Evolutionary conservation across 306 rosid genomes (phyloP).

Genomic region (Argentina anserina): DNA sequence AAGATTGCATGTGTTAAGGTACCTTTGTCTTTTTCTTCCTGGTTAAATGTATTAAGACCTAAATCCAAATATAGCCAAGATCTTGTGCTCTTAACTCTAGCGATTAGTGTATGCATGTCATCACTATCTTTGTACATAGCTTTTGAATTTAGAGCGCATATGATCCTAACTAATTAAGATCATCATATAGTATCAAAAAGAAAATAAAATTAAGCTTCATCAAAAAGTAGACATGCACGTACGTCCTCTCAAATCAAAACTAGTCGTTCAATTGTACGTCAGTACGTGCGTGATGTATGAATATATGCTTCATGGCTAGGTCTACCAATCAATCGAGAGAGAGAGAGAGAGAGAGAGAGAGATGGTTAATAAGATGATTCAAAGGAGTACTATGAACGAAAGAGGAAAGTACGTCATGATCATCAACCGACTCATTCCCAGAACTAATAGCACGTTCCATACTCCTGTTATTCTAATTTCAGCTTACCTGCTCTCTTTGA

Average conservation of each 20-base stretch:
- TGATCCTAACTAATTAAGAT: not conserved
- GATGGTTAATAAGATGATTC: too few species aligned
- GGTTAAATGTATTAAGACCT: slow-evolving; percentile 38
- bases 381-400: not conserved
- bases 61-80: not conserved
- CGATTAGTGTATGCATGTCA: not conserved
- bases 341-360: not conserved
- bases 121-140: not conserved
- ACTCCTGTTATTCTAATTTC: not conserved
- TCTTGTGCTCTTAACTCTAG: slow-evolving; percentile 10
- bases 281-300: too few species aligned
- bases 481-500: not conserved
- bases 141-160: slow-evolving; percentile 10
- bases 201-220: not conserved
- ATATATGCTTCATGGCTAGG: not conserved
- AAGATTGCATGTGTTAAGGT: not conserved
- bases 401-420: too few species aligned
- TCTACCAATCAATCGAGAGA: not conserved
- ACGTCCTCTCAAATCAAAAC: not conserved
- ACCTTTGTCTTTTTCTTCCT: not conserved
- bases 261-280: too few species aligned
- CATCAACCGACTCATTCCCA: not conserved
- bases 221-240: not conserved
- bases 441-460: not conserved
- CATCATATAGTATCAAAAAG: too few species aligned